These are phyloP conservation scores for Candida sanyaensis DNA, from an alignment of 1,139 yeast genomes.

Conservation along the genomic window DNA sequence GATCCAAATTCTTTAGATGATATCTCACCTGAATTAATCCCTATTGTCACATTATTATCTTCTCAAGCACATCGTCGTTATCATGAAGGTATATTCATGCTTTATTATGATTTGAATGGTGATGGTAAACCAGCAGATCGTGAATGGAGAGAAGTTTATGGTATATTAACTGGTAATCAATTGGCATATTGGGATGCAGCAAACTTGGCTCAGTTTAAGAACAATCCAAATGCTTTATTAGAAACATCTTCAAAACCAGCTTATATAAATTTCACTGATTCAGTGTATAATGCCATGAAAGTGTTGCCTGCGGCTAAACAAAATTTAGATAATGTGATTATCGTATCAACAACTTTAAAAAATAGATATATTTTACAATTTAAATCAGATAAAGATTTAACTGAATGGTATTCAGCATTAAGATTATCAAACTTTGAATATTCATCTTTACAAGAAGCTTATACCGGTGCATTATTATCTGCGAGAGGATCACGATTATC, in stretches of 20 bases:
- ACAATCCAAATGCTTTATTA: constrained; percentile 50
- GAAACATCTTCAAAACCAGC: constrained; percentile 73
- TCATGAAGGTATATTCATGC: constrained; percentile 72
- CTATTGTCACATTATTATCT: constrained; percentile 69
- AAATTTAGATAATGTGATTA: constrained; percentile 72
- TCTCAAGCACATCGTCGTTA: constrained; percentile 76
- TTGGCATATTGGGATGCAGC: constrained; percentile 93
- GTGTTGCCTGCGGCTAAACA: constrained; percentile 63
- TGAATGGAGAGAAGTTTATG: constrained; percentile 91
- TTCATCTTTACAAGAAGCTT: constrained; percentile 84
- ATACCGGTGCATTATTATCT: constrained; percentile 89
- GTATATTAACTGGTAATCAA: constrained; percentile 87
- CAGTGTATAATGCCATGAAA: constrained; percentile 77
- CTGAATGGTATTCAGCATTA: constrained; percentile 78
- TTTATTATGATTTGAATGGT: constrained; percentile 68
- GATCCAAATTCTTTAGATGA: constrained; percentile 20
- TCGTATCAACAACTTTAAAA: constrained; percentile 87
- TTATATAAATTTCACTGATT: constrained; percentile 87
- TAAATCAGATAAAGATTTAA: constrained; percentile 55
- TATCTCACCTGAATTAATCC: constrained; percentile 68
- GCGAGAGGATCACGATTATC: constrained; percentile 85
- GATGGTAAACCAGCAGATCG: constrained; percentile 87
- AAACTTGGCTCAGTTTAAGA: constrained; percentile 57
- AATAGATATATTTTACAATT: constrained; percentile 84
- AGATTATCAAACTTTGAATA: constrained; percentile 80